Evolutionary conservation across 345 rosid species (phyloP).

Genomic region (Rhodomyrtus tomentosa): DNA sequence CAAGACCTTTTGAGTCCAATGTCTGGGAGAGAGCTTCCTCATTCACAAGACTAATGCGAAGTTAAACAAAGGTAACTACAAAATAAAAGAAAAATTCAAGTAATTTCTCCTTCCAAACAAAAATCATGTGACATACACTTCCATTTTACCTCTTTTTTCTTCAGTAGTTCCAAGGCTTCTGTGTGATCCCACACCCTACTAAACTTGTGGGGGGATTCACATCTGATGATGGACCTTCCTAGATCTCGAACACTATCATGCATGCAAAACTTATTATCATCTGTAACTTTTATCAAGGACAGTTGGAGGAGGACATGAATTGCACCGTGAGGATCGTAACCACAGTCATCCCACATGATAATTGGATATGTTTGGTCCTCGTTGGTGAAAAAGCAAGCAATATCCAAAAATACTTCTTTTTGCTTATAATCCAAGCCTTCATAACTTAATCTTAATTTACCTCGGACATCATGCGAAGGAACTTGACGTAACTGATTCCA

Average conservation of each 20-base stretch:
- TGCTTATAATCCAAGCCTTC: neutral
- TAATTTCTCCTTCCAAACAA: neutral
- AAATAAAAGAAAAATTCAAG: neutral
- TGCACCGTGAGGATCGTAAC: rapidly evolving
- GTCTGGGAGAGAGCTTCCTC: neutral
- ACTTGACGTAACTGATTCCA: neutral
- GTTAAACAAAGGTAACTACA: neutral
- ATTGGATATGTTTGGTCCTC: neutral
- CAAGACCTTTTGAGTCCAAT: neutral
- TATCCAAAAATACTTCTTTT: neutral
- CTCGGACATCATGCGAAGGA: neutral
- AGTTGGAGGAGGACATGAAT: rapidly evolving
- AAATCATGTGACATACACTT: neutral
- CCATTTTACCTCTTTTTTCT: neutral
- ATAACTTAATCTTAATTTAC: neutral
- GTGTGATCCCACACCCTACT: neutral
- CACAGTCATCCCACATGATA: neutral
- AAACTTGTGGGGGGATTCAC: too few species aligned
- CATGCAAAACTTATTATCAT: neutral
- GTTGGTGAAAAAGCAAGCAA: neutral
- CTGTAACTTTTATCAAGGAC: neutral
- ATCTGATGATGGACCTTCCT: neutral
- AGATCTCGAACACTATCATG: neutral
- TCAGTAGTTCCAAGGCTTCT: too few species aligned
- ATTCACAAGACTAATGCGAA: neutral